Base-by-base conservation (phyloP, 192 early-diverging fungal genomes). In the Entomortierella lignicola region DNA sequence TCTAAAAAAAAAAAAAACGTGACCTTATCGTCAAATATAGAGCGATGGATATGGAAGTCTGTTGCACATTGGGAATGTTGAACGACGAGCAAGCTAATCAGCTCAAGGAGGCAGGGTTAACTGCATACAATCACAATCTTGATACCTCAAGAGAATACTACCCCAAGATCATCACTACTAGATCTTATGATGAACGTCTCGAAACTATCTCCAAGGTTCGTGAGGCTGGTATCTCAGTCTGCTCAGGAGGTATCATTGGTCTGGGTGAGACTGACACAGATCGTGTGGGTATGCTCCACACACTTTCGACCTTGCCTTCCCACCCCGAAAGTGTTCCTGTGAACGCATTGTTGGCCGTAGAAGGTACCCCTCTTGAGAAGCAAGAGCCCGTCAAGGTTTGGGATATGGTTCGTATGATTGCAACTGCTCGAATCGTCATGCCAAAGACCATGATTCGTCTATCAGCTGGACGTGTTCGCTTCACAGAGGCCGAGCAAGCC, bases 81-180 rank as follows among this genome's bases (percentile, higher is more conserved):
- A 87, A 89, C 56, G 84, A 89, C 31, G 86, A 82, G 20, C 92
- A 94, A 77, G 92, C 92, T 21, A 85, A 89, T 64, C 80, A 87
- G 72, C 83, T 95, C 57, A 95, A 95, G 79, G 89, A 92, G 23
- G 92, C 94, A 29, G 94, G 94, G 31, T 77, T 95, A 77, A 93
- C 94, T 25, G 92, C 92, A 23, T 95, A 95, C 83, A 94, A 95
- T 83, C 92, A 95, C 82, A 95, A 95, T 80, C 72, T 94, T 57
- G 93, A 93, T 81, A 93, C 92, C 21, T 89, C 86, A n/a, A 86
- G 91, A 60, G 92, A 93, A 73, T 91, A 84, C 82, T 94, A 93
- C 60, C 89, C 91, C 60, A 93, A 91, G 84, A 87, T 94, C 55
- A 95, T 95, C 81, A 93, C 94, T 17, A 94, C 94, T 27, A 88